Evolutionary conservation across 2,329 filamentous ascomycete genomes (phyloP).

Genomic region (Trichoderma asperellum): DNA sequence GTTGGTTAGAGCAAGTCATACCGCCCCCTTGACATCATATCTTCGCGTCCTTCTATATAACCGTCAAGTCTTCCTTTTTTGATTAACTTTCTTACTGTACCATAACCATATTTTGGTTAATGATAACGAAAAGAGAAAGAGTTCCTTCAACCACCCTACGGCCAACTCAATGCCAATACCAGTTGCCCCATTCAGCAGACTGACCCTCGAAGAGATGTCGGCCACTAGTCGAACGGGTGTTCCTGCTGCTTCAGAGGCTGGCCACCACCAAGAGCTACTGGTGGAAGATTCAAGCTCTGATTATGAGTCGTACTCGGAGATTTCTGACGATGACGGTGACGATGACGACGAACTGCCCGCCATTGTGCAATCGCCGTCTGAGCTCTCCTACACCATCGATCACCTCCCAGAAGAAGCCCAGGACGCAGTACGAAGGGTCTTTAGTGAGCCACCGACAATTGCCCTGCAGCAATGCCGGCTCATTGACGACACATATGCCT

Average conservation of each 20-base stretch:
- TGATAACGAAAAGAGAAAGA: background rate
- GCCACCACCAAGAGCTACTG: slow-evolving; percentile 9
- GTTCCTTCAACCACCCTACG: background rate
- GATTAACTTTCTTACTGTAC: background rate
- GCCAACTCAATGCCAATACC: slow-evolving; percentile 37
- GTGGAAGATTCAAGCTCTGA: slow-evolving; percentile 38
- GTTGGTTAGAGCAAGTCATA: background rate
- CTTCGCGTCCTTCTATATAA: slow-evolving; percentile 11
- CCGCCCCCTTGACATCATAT: slow-evolving; percentile 6
- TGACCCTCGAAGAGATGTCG: slow-evolving; percentile 40
- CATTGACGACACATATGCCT: slow-evolving; percentile 54
- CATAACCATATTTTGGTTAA: background rate
- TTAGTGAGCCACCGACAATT: slow-evolving; percentile 54
- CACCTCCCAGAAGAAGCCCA: slow-evolving; percentile 45
- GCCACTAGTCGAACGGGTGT: slow-evolving; percentile 32
- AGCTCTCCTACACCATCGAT: slow-evolving; percentile 48
- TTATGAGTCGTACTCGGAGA: slow-evolving; percentile 37
- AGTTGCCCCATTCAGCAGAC: slow-evolving; percentile 36
- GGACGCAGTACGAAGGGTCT: slow-evolving; percentile 48
- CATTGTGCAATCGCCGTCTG: slow-evolving; percentile 45
- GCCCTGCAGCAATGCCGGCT: slow-evolving; percentile 55
- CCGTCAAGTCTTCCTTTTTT: background rate
- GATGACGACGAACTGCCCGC: slow-evolving; percentile 39
- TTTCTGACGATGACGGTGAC: slow-evolving; percentile 43
- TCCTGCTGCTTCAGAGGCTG: slow-evolving; percentile 26